Evolutionary conservation across 2,329 filamentous ascomycete species (phyloP).

Genomic region (Purpureocillium takamizusanense): DNA sequence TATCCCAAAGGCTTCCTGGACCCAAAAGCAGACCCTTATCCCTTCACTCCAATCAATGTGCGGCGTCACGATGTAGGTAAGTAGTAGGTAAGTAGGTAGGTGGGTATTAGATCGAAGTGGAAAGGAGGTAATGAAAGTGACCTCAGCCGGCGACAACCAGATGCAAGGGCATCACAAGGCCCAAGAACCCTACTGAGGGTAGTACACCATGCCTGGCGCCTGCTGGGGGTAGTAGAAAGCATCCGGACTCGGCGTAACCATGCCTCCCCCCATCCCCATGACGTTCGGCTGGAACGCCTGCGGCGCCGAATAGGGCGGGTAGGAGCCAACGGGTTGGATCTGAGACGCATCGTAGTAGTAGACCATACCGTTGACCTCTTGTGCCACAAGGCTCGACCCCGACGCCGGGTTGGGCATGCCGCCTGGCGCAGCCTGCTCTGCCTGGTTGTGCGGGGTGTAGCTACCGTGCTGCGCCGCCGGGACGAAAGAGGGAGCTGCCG

Average conservation of each 20-base stretch:
- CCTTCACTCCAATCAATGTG: constrained; percentile 1
- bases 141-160: no score
- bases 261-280: constrained; percentile 68
- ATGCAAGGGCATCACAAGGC: no score
- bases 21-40: neutral
- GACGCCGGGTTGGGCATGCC: constrained; percentile 14
- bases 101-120: constrained; percentile 15
- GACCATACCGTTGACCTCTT: constrained; percentile 92
- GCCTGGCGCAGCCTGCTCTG: constrained; percentile 24
- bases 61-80: constrained; percentile 7
- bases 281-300: constrained; percentile 48
- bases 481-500: constrained; percentile 47
- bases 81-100: constrained; percentile 16
- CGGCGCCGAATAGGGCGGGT: constrained; percentile 37
- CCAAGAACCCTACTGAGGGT: constrained; percentile 41
- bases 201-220: constrained; percentile 49
- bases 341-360: constrained; percentile 87
- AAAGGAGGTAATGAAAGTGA: no score
- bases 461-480: constrained; percentile 41
- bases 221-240: constrained; percentile 62
- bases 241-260: constrained; percentile 63
- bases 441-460: constrained; percentile 33
- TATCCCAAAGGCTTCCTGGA: neutral
- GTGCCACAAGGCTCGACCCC: constrained; percentile 51
- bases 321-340: constrained; percentile 44